Conservation (phyloP, 108 stramenopile genomes). For the Aurantiochytrium sp. region DNA sequence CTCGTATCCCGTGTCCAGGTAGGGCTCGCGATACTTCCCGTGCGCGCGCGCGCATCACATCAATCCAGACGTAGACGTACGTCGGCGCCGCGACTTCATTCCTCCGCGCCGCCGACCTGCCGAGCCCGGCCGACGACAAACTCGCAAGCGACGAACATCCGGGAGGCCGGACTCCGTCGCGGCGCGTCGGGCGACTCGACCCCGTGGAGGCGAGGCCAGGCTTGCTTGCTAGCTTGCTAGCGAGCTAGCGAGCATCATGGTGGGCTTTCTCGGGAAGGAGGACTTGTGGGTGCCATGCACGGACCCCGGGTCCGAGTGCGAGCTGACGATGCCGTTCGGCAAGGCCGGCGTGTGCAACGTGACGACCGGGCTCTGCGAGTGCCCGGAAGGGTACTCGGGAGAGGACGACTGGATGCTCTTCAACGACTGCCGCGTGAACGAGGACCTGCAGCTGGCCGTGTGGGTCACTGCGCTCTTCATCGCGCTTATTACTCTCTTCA, state of each 20-base stretch:
- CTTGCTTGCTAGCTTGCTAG: too few relatives aligned
- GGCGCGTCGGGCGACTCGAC: too few relatives aligned
- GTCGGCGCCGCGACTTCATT: too few relatives aligned
- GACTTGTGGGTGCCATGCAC: background rate
- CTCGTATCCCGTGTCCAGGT: too few relatives aligned
- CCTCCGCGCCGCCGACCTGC: too few relatives aligned
- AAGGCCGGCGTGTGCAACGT: background rate
- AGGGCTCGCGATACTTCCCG: too few relatives aligned
- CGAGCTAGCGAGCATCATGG: background rate
- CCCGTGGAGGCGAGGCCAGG: too few relatives aligned
- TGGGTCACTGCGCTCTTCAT: background rate
- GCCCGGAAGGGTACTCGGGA: conserved; percentile 26
- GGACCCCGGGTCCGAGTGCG: background rate
- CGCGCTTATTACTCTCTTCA: background rate
- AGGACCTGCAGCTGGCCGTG: background rate
- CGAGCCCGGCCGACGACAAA: too few relatives aligned
- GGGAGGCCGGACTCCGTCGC: too few relatives aligned
- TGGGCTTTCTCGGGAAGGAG: background rate
- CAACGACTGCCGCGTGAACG: conserved; percentile 21
- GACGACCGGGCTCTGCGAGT: background rate
- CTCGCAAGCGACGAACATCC: too few relatives aligned
- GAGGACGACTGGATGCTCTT: background rate
- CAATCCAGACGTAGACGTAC: too few relatives aligned
- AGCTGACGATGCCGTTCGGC: background rate
- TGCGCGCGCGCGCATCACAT: too few relatives aligned